Percentiles rank a stretch among this genome's conserved stretches.
These are phyloP conservation scores for Russula olivacea DNA, from an alignment of 768 basidiomycete species.

Conservation along the genomic window DNA sequence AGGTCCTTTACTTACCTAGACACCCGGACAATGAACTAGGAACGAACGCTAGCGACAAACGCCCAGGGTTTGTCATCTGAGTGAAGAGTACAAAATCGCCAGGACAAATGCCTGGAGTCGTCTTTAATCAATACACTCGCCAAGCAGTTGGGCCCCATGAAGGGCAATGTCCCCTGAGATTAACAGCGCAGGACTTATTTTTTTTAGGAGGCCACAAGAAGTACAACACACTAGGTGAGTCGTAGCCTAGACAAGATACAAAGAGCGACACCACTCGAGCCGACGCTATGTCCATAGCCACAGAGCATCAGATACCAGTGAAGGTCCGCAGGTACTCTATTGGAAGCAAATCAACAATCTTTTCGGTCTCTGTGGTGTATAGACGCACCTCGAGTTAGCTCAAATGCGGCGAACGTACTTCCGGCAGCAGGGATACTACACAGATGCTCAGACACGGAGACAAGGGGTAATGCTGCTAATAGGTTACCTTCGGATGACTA, in stretches of 20 bases:
- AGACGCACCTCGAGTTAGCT: conserved; percentile 63
- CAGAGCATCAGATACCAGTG: conserved; percentile 27
- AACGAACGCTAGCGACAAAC: too few relatives aligned
- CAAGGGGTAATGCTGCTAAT: not conserved
- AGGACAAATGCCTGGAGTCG: not conserved
- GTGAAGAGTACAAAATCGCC: not conserved
- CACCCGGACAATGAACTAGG: not conserved
- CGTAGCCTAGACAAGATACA: not conserved
- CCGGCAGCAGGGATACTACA: conserved; percentile 84
- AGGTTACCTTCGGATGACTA: conserved; percentile 59
- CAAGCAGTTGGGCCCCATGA: not conserved
- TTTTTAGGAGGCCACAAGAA: not conserved
- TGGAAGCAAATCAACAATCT: not conserved
- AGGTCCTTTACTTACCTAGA: not conserved
- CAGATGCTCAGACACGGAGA: conserved; percentile 8
- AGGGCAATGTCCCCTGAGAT: not conserved
- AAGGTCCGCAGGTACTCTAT: conserved; percentile 31
- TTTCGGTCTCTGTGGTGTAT: not conserved
- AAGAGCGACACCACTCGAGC: not conserved
- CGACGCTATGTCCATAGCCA: not conserved
- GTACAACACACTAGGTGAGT: not conserved
- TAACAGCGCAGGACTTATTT: not conserved
- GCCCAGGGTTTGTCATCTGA: not conserved
- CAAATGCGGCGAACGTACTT: conserved; percentile 85
- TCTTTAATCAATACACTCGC: not conserved